Evolutionary conservation across 441 rosid species (phyloP).

Genomic region (Corymbia calophylla): DNA sequence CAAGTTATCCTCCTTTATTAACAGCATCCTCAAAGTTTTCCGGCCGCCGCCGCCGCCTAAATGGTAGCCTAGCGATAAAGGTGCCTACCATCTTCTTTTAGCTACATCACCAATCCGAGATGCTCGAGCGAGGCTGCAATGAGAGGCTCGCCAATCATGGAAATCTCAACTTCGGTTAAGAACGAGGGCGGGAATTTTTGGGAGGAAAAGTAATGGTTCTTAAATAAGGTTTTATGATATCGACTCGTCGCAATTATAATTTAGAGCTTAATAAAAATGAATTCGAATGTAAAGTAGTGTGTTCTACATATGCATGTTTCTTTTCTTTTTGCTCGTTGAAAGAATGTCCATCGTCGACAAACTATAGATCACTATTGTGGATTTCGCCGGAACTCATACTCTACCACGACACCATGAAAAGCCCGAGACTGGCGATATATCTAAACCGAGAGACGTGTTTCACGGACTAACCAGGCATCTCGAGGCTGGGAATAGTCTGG

Average conservation of each 20-base stretch:
- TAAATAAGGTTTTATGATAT: too few species aligned
- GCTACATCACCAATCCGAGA: not conserved
- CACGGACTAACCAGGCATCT: not conserved
- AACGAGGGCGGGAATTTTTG: not conserved
- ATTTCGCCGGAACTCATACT: not conserved
- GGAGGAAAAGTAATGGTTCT: too few species aligned
- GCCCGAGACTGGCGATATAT: not conserved
- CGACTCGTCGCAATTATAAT: too few species aligned
- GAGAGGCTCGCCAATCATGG: not conserved
- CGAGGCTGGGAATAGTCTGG: not conserved
- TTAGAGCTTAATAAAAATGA: too few species aligned
- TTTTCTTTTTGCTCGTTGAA: too few species aligned
- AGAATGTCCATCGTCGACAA: too few species aligned
- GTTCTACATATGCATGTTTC: not conserved
- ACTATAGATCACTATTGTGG: not conserved
- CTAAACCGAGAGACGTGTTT: not conserved
- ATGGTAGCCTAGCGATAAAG: not conserved
- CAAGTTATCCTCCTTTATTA: not conserved
- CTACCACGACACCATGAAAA: not conserved
- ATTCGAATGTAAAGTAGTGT: too few species aligned
- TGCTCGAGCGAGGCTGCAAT: too few species aligned
- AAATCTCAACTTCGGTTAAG: not conserved
- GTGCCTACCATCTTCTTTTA: accelerated
- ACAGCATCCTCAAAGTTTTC: too few species aligned
- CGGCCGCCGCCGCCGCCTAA: not conserved